A percentile compares a stretch with the other conserved stretches of the same genome.
Evolutionary conservation across 2,329 filamentous ascomycete genomes (phyloP).

Genomic region (Hypoxylon sp.): DNA sequence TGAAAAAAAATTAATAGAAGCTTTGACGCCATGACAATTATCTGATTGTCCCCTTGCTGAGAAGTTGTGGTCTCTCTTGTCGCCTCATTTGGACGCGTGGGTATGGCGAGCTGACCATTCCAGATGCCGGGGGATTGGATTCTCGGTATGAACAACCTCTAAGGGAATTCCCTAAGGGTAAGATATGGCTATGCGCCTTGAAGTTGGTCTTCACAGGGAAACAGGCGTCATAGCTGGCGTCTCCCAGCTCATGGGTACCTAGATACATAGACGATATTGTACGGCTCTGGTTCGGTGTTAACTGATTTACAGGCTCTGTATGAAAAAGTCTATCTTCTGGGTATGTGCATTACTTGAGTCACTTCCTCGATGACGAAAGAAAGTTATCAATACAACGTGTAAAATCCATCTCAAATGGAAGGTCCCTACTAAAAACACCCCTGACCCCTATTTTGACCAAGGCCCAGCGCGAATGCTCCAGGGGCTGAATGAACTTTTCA

Average conservation of each 20-base stretch:
- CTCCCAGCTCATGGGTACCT: neutral
- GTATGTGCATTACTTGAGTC: too few relatives aligned
- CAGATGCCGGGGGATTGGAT: neutral
- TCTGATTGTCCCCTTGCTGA: neutral
- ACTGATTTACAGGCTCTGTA: too few relatives aligned
- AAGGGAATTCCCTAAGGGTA: neutral
- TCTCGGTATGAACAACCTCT: neutral
- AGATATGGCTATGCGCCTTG: neutral
- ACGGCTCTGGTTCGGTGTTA: too few relatives aligned
- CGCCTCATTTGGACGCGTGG: neutral
- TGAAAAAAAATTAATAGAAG: slow-evolving; percentile 38
- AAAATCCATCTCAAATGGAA: too few relatives aligned
- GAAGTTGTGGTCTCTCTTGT: neutral
- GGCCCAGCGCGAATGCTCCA: too few relatives aligned
- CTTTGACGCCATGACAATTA: slow-evolving; percentile 13
- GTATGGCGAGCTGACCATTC: neutral
- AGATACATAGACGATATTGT: too few relatives aligned
- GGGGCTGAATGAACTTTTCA: too few relatives aligned
- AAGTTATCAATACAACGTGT: too few relatives aligned
- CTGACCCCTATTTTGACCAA: too few relatives aligned
- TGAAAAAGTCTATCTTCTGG: too few relatives aligned
- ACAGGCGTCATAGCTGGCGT: neutral
- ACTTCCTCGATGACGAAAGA: too few relatives aligned
- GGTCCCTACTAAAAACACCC: too few relatives aligned
- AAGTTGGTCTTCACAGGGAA: neutral